Evolutionary conservation across 2,329 filamentous ascomycete genomes (phyloP).

Genomic region (Teratosphaeria viscida): DNA sequence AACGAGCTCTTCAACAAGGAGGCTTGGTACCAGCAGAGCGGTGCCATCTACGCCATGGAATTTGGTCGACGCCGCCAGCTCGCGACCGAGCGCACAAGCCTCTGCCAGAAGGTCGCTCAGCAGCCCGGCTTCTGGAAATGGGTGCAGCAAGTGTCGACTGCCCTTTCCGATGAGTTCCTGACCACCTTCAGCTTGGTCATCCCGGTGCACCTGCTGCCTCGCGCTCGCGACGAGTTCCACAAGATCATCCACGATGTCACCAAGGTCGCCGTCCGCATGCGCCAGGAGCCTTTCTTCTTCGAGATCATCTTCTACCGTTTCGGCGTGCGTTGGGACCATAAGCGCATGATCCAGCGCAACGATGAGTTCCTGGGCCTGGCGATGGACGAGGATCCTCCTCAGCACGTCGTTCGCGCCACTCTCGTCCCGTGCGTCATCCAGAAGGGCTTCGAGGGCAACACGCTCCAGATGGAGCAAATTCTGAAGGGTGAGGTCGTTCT

Average conservation of each 20-base stretch:
- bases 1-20: constrained; percentile 1
- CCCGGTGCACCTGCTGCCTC: background rate
- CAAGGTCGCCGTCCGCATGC: constrained; percentile 9
- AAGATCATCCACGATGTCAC: constrained; percentile 6
- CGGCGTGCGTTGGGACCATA: constrained; percentile 5
- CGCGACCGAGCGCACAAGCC: constrained; percentile 2
- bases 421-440: constrained; percentile 2
- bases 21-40: background rate
- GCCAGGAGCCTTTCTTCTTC: constrained; percentile 3
- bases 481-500: constrained; percentile 7
- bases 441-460: constrained; percentile 2
- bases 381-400: constrained; percentile 1
- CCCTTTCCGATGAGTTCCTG: constrained; percentile 1
- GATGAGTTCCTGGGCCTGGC: constrained; percentile 4
- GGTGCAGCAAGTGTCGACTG: constrained; percentile 1
- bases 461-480: background rate
- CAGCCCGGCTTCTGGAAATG: constrained; percentile 9
- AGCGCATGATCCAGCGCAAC: constrained; percentile 10
- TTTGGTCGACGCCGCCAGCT: background rate
- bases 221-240: background rate
- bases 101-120: constrained; percentile 3
- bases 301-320: constrained; percentile 3
- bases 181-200: constrained; percentile 2
- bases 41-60: background rate
- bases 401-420: constrained; percentile 4